Evolutionary conservation across 305 asterid genomes (phyloP), one percentile per base, ranked within the genome.

Genomic region (Fraxinus greggii): DNA sequence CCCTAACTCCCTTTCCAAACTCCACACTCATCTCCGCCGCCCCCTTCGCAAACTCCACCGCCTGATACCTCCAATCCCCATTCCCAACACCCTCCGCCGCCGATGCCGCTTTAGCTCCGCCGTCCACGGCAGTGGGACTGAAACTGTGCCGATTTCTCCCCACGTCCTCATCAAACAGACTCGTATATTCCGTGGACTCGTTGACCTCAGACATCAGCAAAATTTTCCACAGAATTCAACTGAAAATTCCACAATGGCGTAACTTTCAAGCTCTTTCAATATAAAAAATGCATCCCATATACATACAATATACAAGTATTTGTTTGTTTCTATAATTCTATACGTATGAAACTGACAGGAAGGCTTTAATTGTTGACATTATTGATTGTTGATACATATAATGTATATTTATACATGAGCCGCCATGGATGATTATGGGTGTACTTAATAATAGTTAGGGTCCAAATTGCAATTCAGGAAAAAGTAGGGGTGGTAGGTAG

Each of bases 1-100:
- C 99, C 84, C 98, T 88, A 77, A 93, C 93, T 80, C 98, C 98
- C 80, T 92, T 97, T 78, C 96, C 99, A 76, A 96, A 92, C 90
- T 90, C 96, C 84, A 96, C 88, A 51, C 92, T 93, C 98, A 96
- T 91, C 88, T 96, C 99, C 82, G 92, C 98, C 80, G 94, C 93
- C 83, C 98, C 98, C 84, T 91, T 94, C 13, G 94, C 95, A 38
- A 96, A 96, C 88, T 96, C 99, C 91, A 91, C 88, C 81, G 78
- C 91, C 79, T 93, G 97, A 81, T 81, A 89, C 87, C 85, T 89
- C 99, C 97, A 93, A 83, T 88, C 89, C 80, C 89, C 89, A 23
- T 28, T 65, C 73, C 73, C 32, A 78, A 75, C 84, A 77, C 70
- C 75, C 38, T 42, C 77, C 75, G 74, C 84, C 76, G 36, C 73